Base-by-base conservation (phyloP, 2,329 filamentous ascomycete genomes). In the Aspergillus alliaceus region DNA sequence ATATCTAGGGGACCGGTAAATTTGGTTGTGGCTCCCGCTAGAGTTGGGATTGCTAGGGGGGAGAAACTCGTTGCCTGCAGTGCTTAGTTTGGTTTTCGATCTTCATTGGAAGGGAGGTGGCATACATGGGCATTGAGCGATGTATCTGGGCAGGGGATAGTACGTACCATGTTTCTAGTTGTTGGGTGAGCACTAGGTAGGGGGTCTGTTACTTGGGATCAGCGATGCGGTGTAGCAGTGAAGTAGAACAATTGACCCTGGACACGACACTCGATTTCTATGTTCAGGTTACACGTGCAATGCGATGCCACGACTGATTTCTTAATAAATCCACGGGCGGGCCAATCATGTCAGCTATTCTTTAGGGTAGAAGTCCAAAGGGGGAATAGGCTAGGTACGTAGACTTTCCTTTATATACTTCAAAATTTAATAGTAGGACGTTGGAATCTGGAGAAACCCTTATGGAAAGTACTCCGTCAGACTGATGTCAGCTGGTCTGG, bases 401-500 rank as follows among this genome's bases (percentile, higher is more conserved):
- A 18, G 37, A 22, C 20, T 14, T 20, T 4, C n/a, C 35, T 24
- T 42, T 46, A 46, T 31, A 29, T n/a, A 24, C 25, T 31, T 54
- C 25, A 44, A 35, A n/a, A n/a, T n/a, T n/a, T n/a, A n/a, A n/a
- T n/a, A n/a, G n/a, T n/a, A n/a, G n/a, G n/a, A n/a, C n/a, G n/a
- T n/a, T n/a, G n/a, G n/a, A n/a, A n/a, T n/a, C n/a, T n/a, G 27
- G 27, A 29, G 27, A 29, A 29, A 29, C 27, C 27, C 5, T 29
- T 29, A 29, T 9, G 27, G 27, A 29, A 9, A 15, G 22, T 20
- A 32, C 20, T 40, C 51, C 51, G 40, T 53, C 39, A 53, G 27
- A 18, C 39, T 53, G 51, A 53, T 53, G 51, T 53, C 51, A 53
- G 40, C 37, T 22, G 31, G 35, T 27, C 14, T 27, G 40, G 24